Percentiles rank a stretch among this genome's conserved stretches.
These are phyloP conservation scores for Oryza punctata DNA, from an alignment of 176 grass and related monocot genomes.

Conservation along the genomic window DNA sequence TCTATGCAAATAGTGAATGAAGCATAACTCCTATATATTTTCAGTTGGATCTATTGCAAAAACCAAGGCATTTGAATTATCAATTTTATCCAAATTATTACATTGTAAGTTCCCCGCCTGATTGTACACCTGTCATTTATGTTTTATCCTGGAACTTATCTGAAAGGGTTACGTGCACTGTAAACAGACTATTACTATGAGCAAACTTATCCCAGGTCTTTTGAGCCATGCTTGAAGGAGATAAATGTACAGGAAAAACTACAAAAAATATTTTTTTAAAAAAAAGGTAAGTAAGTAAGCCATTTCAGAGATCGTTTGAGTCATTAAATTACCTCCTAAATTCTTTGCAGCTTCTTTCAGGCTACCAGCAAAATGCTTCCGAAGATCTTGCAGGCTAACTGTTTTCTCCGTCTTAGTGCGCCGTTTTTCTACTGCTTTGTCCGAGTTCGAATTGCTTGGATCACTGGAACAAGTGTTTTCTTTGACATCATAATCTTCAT, in stretches of 20 bases:
- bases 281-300: not conserved
- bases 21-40: not conserved
- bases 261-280: not conserved
- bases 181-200: not conserved
- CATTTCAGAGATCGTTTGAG: not conserved
- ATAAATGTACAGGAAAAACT: not conserved
- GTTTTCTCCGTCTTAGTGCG: conserved; percentile 80
- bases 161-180: not conserved
- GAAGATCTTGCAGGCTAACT: conserved; percentile 74
- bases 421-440: conserved; percentile 64
- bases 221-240: not conserved
- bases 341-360: conserved; percentile 97
- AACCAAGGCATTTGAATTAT: not conserved
- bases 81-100: not conserved
- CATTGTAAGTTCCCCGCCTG: not conserved
- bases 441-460: conserved; percentile 44
- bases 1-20: conserved; percentile 23
- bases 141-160: not conserved
- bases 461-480: conserved; percentile 43
- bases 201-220: not conserved
- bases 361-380: conserved; percentile 94
- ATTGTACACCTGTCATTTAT: not conserved
- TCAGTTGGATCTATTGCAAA: not conserved
- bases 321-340: conserved; percentile 77
- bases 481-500: conserved; percentile 49